phyloP scores from a whole-genome alignment of 352 stramenopile species.

The Pythium aristosporum region DNA sequence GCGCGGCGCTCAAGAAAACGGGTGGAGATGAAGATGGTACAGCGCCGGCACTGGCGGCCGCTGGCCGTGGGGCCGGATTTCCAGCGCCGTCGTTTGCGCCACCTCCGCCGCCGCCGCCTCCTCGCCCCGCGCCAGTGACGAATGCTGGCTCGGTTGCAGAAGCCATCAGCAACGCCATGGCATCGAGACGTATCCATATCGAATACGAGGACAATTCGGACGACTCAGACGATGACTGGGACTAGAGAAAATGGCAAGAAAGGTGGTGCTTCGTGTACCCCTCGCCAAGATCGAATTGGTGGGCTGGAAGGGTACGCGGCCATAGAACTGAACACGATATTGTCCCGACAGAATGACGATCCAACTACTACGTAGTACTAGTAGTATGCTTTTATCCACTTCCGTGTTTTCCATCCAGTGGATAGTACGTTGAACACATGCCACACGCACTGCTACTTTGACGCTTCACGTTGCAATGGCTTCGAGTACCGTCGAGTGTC shows the following conservation, averaged over 20 bases:
- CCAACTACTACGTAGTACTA: background rate
- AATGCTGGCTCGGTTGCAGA: conserved; percentile 69
- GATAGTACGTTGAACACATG: too few relatives aligned
- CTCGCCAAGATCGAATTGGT: conserved; percentile 5
- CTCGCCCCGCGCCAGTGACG: conserved; percentile 31
- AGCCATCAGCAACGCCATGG: conserved; percentile 82
- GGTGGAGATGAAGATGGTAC: background rate
- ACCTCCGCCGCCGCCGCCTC: conserved; percentile 22
- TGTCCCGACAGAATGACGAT: background rate
- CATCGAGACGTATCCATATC: conserved; percentile 71
- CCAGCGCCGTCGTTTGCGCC: conserved; percentile 16
- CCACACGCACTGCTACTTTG: too few relatives aligned
- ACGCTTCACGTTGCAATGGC: too few relatives aligned
- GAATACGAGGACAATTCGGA: conserved; percentile 78
- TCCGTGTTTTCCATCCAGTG: too few relatives aligned
- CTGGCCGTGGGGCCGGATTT: conserved; percentile 10
- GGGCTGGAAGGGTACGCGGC: background rate
- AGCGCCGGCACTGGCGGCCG: background rate
- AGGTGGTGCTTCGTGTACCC: background rate
- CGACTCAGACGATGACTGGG: conserved; percentile 82
- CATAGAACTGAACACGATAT: background rate
- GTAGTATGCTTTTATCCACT: background rate
- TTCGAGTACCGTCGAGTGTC: too few relatives aligned
- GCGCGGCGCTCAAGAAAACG: conserved; percentile 53
- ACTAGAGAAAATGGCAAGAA: conserved; percentile 30